phyloP scores from a whole-genome alignment of 768 basidiomycete species.

The Lactifluus pinguis region DNA sequence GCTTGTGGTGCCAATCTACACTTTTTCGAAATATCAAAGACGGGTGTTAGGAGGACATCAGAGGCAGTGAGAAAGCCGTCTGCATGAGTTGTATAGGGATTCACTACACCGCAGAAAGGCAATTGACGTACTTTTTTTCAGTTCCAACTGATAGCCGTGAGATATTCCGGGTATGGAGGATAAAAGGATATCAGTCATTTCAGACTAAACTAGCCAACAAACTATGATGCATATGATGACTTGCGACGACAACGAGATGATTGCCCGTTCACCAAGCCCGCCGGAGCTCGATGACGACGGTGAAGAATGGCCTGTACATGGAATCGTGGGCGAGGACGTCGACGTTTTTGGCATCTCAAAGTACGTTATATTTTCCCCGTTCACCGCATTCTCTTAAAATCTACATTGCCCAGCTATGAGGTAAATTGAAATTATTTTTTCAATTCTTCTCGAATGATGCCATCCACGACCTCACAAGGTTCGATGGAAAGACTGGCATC shows the following conservation, averaged over 20 bases:
- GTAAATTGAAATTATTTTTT: not conserved
- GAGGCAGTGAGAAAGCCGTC: slow-evolving; percentile 40
- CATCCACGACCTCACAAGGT: not conserved
- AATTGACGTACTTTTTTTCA: slow-evolving; percentile 9
- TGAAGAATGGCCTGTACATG: slow-evolving; percentile 18
- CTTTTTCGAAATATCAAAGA: slow-evolving; percentile 45
- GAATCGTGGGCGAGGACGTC: slow-evolving; percentile 18
- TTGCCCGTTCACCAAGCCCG: slow-evolving; percentile 12
- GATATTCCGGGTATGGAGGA: slow-evolving; percentile 14
- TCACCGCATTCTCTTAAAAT: not conserved
- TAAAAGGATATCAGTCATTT: slow-evolving; percentile 7
- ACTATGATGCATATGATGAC: not conserved
- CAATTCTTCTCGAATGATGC: no score
- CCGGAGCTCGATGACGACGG: slow-evolving; percentile 11
- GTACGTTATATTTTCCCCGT: not conserved
- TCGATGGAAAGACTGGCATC: slow-evolving; percentile 17
- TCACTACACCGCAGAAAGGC: not conserved
- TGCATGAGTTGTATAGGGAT: slow-evolving; percentile 21
- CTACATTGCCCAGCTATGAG: slow-evolving; percentile 10
- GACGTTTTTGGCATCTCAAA: slow-evolving; percentile 15
- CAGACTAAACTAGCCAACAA: no score
- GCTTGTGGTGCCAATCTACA: slow-evolving; percentile 43
- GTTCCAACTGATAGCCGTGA: not conserved
- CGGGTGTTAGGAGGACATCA: slow-evolving; percentile 42
- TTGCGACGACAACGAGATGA: not conserved